Evolutionary conservation across 2,329 filamentous ascomycete genomes (phyloP), one percentile per base, ranked within the genome.

Genomic region (Tolypocladium ophioglossoides): DNA sequence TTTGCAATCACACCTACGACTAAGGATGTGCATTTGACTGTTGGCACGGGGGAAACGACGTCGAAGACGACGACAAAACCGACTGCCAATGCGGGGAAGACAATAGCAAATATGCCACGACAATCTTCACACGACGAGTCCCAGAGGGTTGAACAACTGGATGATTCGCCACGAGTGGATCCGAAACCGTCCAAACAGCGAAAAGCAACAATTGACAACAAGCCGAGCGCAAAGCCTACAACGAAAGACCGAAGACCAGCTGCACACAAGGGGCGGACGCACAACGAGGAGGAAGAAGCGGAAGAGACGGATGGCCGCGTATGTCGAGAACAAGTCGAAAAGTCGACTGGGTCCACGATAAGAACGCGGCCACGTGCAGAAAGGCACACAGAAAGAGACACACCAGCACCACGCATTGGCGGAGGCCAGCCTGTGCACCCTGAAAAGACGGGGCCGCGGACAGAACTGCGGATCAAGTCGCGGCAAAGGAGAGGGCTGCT

Each of bases 401-500:
- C 2, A 7, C 22, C 12, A 9, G 1, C 14, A 11, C 47, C 34
- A 32, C n/a, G 16, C 4, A 4, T 3, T 18, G 30, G 16, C 1
- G 22, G 16, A 18, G 27, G 24, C 9, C 10, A 44, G 4, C 4
- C 14, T 16, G 14, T 11, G 10, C 37, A 50, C 1, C 35, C 37
- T 2, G 20, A 32, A 12, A 52, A 24, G 8, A 40, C 44, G 18
- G 61, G 70, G 54, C 70, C 65, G 10, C 72, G 71, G 50, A 75
- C 75, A 20, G 73, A 76, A 56, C 64, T 80, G 38, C 72, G 72
- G 9, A 75, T 80, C 52, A 74, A 70, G 56, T 66, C 75, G 20
- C 70, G 72, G 54, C 72, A 73, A 55, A 75, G 73, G 55, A 70
- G 76, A 52, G 77, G 78, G 2, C 60, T 81, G 9, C 60, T 80